Evolutionary conservation across 768 basidiomycete species (phyloP).

Genomic region (Tricholoma flavovirens): DNA sequence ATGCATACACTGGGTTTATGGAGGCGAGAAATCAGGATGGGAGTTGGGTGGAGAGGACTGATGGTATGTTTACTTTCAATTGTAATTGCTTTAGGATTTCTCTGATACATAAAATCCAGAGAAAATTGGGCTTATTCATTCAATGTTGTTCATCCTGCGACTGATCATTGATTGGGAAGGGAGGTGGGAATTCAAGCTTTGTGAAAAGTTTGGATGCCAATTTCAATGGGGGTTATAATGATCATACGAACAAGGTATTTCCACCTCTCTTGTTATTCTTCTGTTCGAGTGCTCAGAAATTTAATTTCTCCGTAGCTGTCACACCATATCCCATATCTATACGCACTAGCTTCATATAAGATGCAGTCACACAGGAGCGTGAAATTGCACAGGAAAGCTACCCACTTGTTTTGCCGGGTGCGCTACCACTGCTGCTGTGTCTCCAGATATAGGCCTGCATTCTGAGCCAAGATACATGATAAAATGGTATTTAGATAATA

Average conservation of each 20-base stretch:
- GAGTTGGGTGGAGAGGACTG: conserved; percentile 77
- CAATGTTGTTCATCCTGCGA: conserved; percentile 66
- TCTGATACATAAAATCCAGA: conserved; percentile 18
- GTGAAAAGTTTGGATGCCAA: conserved; percentile 60
- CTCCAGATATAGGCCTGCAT: no score
- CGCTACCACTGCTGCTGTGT: no score
- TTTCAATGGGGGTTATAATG: conserved; percentile 62
- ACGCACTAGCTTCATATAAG: conserved; percentile 65
- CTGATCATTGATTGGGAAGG: conserved; percentile 55
- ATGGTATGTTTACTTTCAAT: conserved; percentile 37
- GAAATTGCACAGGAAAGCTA: conserved; percentile 62
- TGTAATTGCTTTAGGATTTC: not conserved
- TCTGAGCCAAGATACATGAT: no score
- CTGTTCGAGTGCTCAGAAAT: not conserved
- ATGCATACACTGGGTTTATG: conserved; percentile 69
- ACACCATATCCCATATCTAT: conserved; percentile 83
- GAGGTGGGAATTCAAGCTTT: conserved; percentile 64
- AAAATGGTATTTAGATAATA: no score
- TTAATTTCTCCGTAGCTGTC: conserved; percentile 50
- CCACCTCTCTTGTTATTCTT: not conserved
- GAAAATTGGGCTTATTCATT: conserved; percentile 68
- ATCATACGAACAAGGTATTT: conserved; percentile 73
- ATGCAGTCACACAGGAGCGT: conserved; percentile 68
- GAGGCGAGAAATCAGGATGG: conserved; percentile 69
- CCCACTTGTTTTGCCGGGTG: no score